Conservation (phyloP, 306 rosid species). For the Quercus wislizeni region DNA sequence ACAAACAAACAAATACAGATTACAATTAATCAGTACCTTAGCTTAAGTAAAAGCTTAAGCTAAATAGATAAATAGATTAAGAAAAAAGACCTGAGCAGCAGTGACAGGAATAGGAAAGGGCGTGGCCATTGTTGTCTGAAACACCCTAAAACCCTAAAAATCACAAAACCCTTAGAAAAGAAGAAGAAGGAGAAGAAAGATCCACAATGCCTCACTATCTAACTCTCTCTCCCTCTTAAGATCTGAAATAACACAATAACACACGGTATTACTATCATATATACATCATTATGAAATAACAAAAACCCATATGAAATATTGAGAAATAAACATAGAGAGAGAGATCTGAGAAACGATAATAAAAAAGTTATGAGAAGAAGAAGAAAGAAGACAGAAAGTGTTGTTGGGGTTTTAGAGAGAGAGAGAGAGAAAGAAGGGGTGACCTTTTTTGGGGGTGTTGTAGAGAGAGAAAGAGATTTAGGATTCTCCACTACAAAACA, state of each 20-base stretch:
- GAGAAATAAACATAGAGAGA: neutral
- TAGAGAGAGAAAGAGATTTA: neutral
- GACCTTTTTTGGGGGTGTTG: neutral
- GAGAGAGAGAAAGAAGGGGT: slow-evolving; percentile 10
- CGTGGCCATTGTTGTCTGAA: slow-evolving; percentile 58
- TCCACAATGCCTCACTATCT: slow-evolving; percentile 27
- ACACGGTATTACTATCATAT: slow-evolving; percentile 9
- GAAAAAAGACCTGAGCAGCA: slow-evolving; percentile 74
- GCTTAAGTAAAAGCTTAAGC: too few relatives aligned
- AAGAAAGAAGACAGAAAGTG: neutral
- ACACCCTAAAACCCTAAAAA: slow-evolving; percentile 63
- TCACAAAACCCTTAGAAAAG: slow-evolving; percentile 20
- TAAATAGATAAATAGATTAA: neutral
- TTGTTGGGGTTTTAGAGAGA: neutral
- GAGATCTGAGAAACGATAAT: slow-evolving; percentile 23
- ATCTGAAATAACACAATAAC: slow-evolving; percentile 25
- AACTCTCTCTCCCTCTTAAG: neutral
- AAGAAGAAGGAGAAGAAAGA: slow-evolving; percentile 14
- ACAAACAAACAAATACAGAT: neutral
- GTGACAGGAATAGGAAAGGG: slow-evolving; percentile 75
- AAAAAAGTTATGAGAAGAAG: neutral
- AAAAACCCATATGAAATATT: neutral
- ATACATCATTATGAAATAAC: too few relatives aligned
- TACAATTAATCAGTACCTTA: too few relatives aligned
- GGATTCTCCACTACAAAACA: slow-evolving; percentile 24